Conservation (phyloP, 1,284 basidiomycete species). For the Irpex sp. region DNA sequence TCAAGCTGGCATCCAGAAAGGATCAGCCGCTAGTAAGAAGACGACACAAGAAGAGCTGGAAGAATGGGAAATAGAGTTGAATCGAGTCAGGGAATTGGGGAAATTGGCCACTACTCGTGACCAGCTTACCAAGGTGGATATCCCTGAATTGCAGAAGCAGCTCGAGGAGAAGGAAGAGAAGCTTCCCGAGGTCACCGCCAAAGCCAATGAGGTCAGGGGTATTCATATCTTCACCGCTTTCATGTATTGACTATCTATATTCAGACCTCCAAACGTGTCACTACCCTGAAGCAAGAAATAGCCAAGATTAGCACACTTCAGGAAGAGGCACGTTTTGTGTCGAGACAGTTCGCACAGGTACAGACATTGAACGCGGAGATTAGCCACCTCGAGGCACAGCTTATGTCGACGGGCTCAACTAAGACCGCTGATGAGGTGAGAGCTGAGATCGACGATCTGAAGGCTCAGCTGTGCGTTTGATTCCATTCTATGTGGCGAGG, state of each 20-base stretch:
- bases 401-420: conserved; percentile 69
- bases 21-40: conserved; percentile 36
- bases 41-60: conserved; percentile 45
- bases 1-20: conserved; percentile 50
- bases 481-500: conserved; percentile 1
- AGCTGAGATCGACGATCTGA: conserved; percentile 61
- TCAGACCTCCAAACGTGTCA: conserved; percentile 47
- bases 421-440: conserved; percentile 87
- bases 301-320: conserved; percentile 67
- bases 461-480: conserved; percentile 60
- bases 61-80: conserved; percentile 62
- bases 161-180: conserved; percentile 55
- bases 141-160: conserved; percentile 66
- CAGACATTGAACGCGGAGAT: conserved; percentile 66
- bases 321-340: conserved; percentile 60
- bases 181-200: conserved; percentile 45
- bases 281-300: conserved; percentile 45
- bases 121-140: conserved; percentile 55
- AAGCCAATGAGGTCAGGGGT: conserved; percentile 54
- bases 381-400: conserved; percentile 61
- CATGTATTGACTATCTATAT: neutral
- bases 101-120: conserved; percentile 50
- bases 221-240: conserved; percentile 4
- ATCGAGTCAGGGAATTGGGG: conserved; percentile 52
- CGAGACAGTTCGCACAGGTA: conserved; percentile 63